Evolutionary conservation across 352 stramenopile species (phyloP), one percentile per base, ranked within the genome.

Genomic region (Discostella stelligera): DNA sequence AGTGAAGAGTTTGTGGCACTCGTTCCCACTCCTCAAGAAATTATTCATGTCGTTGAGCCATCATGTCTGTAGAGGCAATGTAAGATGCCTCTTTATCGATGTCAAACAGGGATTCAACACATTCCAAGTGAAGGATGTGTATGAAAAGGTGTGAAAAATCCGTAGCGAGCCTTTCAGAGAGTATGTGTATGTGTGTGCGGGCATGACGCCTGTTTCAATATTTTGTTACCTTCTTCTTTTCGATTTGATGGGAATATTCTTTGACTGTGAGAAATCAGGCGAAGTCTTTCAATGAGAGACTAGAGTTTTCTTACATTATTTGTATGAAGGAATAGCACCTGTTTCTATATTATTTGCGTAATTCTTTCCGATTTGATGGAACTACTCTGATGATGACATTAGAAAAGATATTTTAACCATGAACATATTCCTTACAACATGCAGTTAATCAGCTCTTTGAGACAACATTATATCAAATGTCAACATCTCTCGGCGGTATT

Each of bases 401-500:
- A 32, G 27, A 32, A 32, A 32, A 32, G 27, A 6, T 32, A 32
- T 32, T 32, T 32, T 32, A 32, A 44, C 7, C 7, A 44, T 44
- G 37, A 44, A 44, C 1, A 14, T 11, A 13, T 44, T 44, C 37
- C 37, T 44, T 44, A 44, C 2, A 44, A 44, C 37, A 44, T 44
- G 37, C 37, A 44, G 37, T 10, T 44, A 13, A 44, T 44, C 11
- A 10, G 11, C 32, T 41, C 3, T 9, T 9, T 41, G 4, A 41
- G 32, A 41, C 32, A 41, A 41, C 7, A 3, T 10, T 44, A 44
- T 10, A 2, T 32, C 27, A 32, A 32, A 5, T 44, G 37, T 44
- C 37, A 14, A 44, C 37, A 44, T 44, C 56, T 27, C 25, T 37
- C 7, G 30, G 16, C 56, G 81, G 83, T 64, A 91, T 76, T 0